Evolutionary conservation across 352 stramenopile genomes (phyloP).

Genomic region (Hyaloperonospora brassicae): DNA sequence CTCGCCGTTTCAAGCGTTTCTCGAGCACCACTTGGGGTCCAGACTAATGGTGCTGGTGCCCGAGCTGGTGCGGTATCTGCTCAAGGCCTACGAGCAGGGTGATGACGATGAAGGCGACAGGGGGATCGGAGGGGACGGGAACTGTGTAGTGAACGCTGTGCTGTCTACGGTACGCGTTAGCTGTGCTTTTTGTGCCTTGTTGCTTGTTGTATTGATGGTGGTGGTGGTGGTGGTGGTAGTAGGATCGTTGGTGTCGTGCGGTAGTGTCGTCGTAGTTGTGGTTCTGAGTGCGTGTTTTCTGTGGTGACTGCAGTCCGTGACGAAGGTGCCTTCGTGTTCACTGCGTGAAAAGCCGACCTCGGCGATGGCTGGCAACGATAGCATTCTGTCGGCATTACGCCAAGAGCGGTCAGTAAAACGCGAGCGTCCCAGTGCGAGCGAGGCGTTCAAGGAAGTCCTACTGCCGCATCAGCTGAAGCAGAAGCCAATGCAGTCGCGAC

Average conservation of each 20-base stretch:
- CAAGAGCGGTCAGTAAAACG: conserved; percentile 51
- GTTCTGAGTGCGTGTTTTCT: conserved; percentile 1
- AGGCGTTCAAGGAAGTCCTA: conserved; percentile 43
- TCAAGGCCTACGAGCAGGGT: conserved; percentile 49
- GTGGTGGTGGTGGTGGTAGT: too few relatives aligned
- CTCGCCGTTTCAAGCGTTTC: conserved; percentile 66
- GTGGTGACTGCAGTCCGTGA: conserved; percentile 13
- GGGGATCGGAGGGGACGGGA: neutral
- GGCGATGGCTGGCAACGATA: conserved; percentile 20
- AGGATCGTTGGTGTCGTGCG: too few relatives aligned
- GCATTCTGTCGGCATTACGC: conserved; percentile 57
- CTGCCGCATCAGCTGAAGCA: conserved; percentile 18
- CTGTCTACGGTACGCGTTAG: conserved; percentile 10
- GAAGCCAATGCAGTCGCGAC: conserved; percentile 12
- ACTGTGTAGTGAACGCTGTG: conserved; percentile 5
- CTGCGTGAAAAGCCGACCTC: neutral
- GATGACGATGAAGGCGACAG: conserved; percentile 26
- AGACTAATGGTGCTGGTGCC: conserved; percentile 38
- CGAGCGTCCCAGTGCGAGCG: conserved; percentile 21
- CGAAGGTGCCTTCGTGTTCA: conserved; percentile 14
- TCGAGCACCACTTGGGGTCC: conserved; percentile 41
- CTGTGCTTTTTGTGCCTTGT: neutral
- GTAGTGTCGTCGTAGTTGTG: too few relatives aligned
- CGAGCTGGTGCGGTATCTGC: conserved; percentile 40
- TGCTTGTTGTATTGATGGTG: neutral